Conservation (phyloP, 495 filamentous ascomycete genomes). For the Penicillium ochrochloron region DNA sequence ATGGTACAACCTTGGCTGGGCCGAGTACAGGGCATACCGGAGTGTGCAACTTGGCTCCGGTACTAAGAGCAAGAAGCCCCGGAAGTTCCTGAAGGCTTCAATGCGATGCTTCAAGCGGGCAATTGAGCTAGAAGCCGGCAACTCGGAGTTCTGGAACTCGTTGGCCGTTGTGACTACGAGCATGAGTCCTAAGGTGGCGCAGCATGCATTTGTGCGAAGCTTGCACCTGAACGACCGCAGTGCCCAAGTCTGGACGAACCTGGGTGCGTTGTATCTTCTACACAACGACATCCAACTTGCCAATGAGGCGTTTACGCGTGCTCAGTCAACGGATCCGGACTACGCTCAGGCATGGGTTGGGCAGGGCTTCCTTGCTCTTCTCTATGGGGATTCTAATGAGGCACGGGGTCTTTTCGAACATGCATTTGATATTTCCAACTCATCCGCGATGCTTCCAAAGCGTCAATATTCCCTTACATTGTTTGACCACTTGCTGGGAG, state of each 20-base stretch:
- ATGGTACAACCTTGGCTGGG: constrained; percentile 96
- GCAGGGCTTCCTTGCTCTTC: constrained; percentile 81
- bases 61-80: constrained; percentile 42
- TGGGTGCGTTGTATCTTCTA: constrained; percentile 83
- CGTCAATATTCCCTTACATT: constrained; percentile 75
- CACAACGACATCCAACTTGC: constrained; percentile 83
- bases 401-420: constrained; percentile 89
- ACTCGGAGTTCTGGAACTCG: constrained; percentile 97
- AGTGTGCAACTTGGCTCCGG: constrained; percentile 55
- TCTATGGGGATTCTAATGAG: constrained; percentile 72
- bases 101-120: constrained; percentile 94
- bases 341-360: constrained; percentile 93
- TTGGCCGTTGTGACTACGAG: constrained; percentile 86
- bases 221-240: constrained; percentile 89
- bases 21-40: constrained; percentile 79
- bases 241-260: constrained; percentile 84
- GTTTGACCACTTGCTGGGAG: constrained; percentile 75
- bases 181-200: constrained; percentile 84
- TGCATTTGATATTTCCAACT: constrained; percentile 87
- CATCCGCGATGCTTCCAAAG: constrained; percentile 70
- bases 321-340: constrained; percentile 92
- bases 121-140: constrained; percentile 94
- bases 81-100: constrained; percentile 75
- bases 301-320: constrained; percentile 84
- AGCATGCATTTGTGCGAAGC: constrained; percentile 93